Conservation (phyloP, 2,329 filamentous ascomycete genomes). For the Simplicillium sp. region DNA sequence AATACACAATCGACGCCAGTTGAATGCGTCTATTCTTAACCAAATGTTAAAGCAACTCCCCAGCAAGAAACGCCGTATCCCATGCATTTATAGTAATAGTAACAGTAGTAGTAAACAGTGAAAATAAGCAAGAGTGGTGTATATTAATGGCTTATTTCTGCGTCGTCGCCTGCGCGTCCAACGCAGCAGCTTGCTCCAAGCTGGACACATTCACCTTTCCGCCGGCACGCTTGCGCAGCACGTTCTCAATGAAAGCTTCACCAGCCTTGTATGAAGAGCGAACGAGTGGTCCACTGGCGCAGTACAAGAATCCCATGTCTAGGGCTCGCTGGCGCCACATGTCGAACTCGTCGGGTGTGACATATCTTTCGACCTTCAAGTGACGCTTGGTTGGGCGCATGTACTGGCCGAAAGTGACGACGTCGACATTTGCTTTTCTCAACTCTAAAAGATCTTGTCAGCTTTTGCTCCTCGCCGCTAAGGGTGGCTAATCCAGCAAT, state of each 20-base stretch:
- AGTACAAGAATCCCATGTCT: constrained; percentile 95
- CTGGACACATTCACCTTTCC: constrained; percentile 23
- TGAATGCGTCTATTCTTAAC: no score
- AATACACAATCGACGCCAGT: no score
- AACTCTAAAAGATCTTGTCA: constrained; percentile 45
- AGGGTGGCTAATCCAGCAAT: neutral
- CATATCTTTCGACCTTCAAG: constrained; percentile 92
- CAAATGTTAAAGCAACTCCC: neutral
- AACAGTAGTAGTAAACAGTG: no score
- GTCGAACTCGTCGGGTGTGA: constrained; percentile 86
- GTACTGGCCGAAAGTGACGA: constrained; percentile 99
- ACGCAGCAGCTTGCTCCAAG: constrained; percentile 28
- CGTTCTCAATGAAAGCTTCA: constrained; percentile 98
- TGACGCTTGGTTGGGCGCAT: constrained; percentile 98
- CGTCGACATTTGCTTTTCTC: constrained; percentile 72
- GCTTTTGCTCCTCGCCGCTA: neutral
- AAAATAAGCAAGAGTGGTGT: neutral
- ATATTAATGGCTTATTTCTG: constrained; percentile 2
- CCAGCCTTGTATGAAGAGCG: constrained; percentile 96
- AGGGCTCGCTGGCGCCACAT: constrained; percentile 82
- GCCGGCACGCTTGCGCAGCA: constrained; percentile 70
- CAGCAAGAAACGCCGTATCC: neutral
- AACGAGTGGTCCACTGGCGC: constrained; percentile 85
- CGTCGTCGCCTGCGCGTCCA: constrained; percentile 17
- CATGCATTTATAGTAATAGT: neutral